phyloP scores from a whole-genome alignment of 2,329 filamentous ascomycete species.

The Cladophialophora chaetospira region DNA sequence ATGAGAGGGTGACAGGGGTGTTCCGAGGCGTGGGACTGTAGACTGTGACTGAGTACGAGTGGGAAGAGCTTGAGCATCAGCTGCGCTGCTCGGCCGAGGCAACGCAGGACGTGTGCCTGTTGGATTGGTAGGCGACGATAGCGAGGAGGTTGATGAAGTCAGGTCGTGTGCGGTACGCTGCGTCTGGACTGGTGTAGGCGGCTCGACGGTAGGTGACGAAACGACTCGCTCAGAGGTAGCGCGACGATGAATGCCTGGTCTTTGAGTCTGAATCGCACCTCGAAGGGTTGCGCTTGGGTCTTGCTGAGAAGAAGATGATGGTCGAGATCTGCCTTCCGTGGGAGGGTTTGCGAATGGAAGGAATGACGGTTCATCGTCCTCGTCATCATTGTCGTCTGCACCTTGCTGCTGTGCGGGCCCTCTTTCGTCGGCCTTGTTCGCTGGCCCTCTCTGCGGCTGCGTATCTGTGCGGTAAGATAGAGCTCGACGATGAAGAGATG shows the following conservation, averaged over 20 bases:
- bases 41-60: background rate
- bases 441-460: constrained; percentile 15
- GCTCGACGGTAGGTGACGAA: constrained; percentile 27
- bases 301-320: constrained; percentile 33
- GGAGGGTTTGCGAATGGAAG: constrained; percentile 40
- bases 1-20: constrained; percentile 47
- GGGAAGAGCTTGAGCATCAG: constrained; percentile 1
- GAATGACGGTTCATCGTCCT: constrained; percentile 50
- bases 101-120: background rate
- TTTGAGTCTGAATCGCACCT: constrained; percentile 35
- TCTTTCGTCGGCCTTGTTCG: constrained; percentile 11
- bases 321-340: constrained; percentile 22
- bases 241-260: constrained; percentile 31
- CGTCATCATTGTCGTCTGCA: constrained; percentile 38
- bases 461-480: constrained; percentile 22
- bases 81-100: constrained; percentile 1
- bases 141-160: constrained; percentile 27
- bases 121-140: constrained; percentile 15
- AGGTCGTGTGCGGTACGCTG: constrained; percentile 39
- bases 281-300: constrained; percentile 48
- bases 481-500: constrained; percentile 25
- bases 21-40: constrained; percentile 4
- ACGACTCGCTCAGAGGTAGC: constrained; percentile 35
- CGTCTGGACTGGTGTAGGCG: constrained; percentile 30
- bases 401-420: constrained; percentile 36